Evolutionary conservation across 371 early-diverging fungal genomes (phyloP).

Genomic region (Mortierella sp.): DNA sequence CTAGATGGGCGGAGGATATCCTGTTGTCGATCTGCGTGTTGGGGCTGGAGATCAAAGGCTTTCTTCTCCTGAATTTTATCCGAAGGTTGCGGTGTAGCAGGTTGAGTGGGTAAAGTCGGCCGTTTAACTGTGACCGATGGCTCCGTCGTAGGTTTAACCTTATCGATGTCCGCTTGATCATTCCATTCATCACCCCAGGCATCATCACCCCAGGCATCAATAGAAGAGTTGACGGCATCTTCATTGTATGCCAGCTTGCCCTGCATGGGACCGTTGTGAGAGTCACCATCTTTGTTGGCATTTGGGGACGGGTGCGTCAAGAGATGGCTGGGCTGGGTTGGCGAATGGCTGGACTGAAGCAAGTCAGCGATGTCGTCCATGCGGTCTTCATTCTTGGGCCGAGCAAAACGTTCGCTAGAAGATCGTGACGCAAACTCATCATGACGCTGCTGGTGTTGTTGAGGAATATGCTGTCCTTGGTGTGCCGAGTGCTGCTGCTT

Average conservation of each 20-base stretch:
- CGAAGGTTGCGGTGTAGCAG: neutral
- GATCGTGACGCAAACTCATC: neutral
- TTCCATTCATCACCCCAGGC: slow-evolving; percentile 53
- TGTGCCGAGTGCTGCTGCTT: slow-evolving; percentile 6
- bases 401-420: neutral
- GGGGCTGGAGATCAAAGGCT: neutral
- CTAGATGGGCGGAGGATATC: neutral
- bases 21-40: neutral
- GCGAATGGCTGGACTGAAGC: neutral
- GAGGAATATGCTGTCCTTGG: neutral
- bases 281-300: neutral
- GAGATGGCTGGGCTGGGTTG: neutral
- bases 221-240: neutral
- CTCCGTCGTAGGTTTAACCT: neutral
- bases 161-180: neutral
- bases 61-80: neutral
- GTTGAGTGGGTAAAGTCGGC: neutral
- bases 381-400: neutral
- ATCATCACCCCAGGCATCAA: slow-evolving; percentile 47
- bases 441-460: neutral
- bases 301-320: neutral
- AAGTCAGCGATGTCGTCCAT: slow-evolving; percentile 21
- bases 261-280: neutral
- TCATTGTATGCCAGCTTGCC: slow-evolving; percentile 30
- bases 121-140: neutral